phyloP scores from a whole-genome alignment of 1,284 basidiomycete genomes.

The Tilletia caries region DNA sequence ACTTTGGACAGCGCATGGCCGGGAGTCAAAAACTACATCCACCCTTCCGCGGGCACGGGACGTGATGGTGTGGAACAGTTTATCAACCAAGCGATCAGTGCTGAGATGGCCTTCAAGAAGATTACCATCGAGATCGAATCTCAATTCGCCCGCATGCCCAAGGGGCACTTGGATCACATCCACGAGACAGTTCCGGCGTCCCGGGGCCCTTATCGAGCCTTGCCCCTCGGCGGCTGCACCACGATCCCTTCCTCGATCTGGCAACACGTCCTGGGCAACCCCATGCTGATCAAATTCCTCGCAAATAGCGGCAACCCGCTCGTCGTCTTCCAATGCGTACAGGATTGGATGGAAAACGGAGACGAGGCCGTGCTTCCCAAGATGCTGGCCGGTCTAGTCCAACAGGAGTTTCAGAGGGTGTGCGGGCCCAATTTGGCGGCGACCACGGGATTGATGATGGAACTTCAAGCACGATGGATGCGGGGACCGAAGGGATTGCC shows the following conservation, averaged over 20 bases:
- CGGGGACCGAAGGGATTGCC: too few relatives aligned
- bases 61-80: neutral
- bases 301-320: neutral
- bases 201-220: neutral
- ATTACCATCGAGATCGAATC: neutral
- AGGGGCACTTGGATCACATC: neutral
- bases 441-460: too few relatives aligned
- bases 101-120: neutral
- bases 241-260: neutral
- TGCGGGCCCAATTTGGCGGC: too few relatives aligned
- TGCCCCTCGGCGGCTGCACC: neutral
- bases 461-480: too few relatives aligned
- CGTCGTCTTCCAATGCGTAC: slow-evolving; percentile 2
- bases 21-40: too few relatives aligned
- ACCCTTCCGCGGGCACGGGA: too few relatives aligned
- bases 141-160: neutral
- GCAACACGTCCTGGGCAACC: neutral
- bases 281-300: neutral
- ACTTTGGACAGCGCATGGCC: too few relatives aligned
- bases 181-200: neutral
- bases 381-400: neutral
- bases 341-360: neutral
- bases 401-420: neutral
- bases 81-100: neutral
- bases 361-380: neutral